These are phyloP conservation scores for Gentiana macrophylla DNA, from an alignment of 257 asterid species.

Conservation along the genomic window DNA sequence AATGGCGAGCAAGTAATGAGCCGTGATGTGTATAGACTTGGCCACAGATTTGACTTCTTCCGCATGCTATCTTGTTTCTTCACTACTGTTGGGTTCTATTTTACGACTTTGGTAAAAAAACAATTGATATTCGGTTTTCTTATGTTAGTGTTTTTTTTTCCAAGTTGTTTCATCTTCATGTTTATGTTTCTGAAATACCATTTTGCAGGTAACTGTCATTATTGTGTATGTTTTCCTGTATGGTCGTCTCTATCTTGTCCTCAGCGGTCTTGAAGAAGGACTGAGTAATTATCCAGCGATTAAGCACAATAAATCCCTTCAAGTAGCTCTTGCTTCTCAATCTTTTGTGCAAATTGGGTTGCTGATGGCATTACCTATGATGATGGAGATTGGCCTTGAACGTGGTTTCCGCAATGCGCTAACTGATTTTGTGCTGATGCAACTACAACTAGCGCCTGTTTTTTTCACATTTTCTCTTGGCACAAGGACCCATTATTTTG, in stretches of 20 bases:
- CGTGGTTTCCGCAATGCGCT: constrained; percentile 77
- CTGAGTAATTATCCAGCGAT: constrained; percentile 71
- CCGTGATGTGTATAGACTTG: constrained; percentile 89
- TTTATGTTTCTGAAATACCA: constrained; percentile 11
- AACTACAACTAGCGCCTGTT: constrained; percentile 84
- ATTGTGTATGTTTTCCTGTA: constrained; percentile 78
- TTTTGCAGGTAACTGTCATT: constrained; percentile 69
- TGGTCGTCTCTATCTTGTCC: constrained; percentile 89
- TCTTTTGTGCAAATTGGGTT: constrained; percentile 87
- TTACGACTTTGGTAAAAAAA: constrained; percentile 63
- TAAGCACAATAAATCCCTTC: constrained; percentile 83
- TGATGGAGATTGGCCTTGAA: constrained; percentile 98
- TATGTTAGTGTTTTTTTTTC: neutral
- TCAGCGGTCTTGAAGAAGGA: constrained; percentile 77
- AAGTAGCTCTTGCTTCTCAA: constrained; percentile 96
- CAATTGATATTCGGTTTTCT: constrained; percentile 7
- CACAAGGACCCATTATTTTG: constrained; percentile 80
- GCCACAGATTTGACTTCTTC: constrained; percentile 95
- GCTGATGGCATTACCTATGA: constrained; percentile 95
- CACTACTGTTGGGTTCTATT: constrained; percentile 91
- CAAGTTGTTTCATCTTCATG: constrained; percentile 1
- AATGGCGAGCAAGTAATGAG: constrained; percentile 95
- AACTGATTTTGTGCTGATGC: constrained; percentile 86
- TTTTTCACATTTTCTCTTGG: constrained; percentile 92
- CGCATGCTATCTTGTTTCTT: constrained; percentile 86